Evolutionary conservation across 495 filamentous ascomycete genomes (phyloP), one percentile per base, ranked within the genome.

Genomic region (Aspergillus baeticus): DNA sequence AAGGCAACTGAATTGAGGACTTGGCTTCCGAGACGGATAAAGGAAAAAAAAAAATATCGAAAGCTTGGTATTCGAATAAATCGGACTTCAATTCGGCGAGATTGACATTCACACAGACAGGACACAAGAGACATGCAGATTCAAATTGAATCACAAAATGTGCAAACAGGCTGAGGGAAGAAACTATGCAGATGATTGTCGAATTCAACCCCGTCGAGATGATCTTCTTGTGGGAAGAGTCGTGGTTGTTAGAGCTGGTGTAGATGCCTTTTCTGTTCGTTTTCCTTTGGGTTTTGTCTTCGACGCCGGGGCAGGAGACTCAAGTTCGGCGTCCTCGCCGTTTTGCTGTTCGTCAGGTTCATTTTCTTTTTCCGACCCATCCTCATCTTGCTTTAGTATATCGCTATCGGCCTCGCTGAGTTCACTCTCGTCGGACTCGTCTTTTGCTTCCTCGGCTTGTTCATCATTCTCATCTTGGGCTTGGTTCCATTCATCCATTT

Each of bases 401-500:
- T 47, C 29, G 23, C 54, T 57, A 37, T 57, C 54, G 6, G 46
- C 43, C 57, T 64, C 57, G 31, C 58, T 54, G 29, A 57, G 29
- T 20, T 60, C 54, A 7, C 62, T 61, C 1, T 66, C 55, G 26
- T 67, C 60, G 13, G 54, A 57, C 2, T 63, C 59, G 26, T 65
- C 53, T 47, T 62, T 54, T 49, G 65, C 65, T 41, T 69, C 65
- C 8, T 64, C 54, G 55, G 66, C 65, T 48, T 69, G 65, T 6
- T 63, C 57, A 13, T 63, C 55, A 22, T 59, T 66, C 38, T 70
- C 62, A 0, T 64, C 63, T 18, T 68, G 49, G 6, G 62, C 60
- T 10, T 69, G 55, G 14, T 76, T 67, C 70, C 64, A 69, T 38
- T 73, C 60, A 34, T 78, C 68, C 75, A 82, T 77, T 37, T 83